phyloP scores from a whole-genome alignment of 164 flowering plant genomes.

The Macadamia integrifolia region DNA sequence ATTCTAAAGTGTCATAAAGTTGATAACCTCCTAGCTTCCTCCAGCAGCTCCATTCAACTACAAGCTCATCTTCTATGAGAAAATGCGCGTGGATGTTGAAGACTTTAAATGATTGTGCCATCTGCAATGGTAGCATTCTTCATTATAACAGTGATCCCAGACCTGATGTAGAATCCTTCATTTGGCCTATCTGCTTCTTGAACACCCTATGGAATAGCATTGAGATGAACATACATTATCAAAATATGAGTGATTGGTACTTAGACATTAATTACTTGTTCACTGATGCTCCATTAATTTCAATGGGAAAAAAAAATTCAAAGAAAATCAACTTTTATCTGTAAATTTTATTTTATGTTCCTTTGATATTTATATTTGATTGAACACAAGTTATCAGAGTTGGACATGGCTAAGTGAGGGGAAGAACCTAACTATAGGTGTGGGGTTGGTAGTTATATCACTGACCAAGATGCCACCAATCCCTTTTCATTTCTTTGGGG shows the following conservation, averaged over 20 bases:
- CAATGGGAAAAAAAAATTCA: not conserved
- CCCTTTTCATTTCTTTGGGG: no score
- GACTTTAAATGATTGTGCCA: constrained; percentile 44
- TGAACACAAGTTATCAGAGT: no score
- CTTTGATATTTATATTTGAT: no score
- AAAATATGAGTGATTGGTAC: no score
- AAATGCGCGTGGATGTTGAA: not conserved
- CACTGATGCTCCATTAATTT: no score
- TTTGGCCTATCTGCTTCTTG: constrained; percentile 78
- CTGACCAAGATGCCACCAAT: no score
- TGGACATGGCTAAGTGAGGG: no score
- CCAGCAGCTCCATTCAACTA: not conserved
- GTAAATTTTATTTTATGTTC: no score
- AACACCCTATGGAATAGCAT: constrained; percentile 46
- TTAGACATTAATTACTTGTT: no score
- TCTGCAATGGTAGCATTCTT: constrained; percentile 85
- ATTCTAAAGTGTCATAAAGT: not conserved
- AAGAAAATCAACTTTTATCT: no score
- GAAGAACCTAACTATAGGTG: no score
- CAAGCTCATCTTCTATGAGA: constrained; percentile 1
- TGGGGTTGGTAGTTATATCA: no score
- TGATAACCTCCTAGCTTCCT: not conserved
- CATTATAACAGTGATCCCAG: constrained; percentile 70
- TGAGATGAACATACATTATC: not conserved
- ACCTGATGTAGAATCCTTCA: constrained; percentile 84